Evolutionary conservation across 2,329 filamentous ascomycete species (phyloP), one percentile per base, ranked within the genome.

Genomic region (Fusarium sp.): DNA sequence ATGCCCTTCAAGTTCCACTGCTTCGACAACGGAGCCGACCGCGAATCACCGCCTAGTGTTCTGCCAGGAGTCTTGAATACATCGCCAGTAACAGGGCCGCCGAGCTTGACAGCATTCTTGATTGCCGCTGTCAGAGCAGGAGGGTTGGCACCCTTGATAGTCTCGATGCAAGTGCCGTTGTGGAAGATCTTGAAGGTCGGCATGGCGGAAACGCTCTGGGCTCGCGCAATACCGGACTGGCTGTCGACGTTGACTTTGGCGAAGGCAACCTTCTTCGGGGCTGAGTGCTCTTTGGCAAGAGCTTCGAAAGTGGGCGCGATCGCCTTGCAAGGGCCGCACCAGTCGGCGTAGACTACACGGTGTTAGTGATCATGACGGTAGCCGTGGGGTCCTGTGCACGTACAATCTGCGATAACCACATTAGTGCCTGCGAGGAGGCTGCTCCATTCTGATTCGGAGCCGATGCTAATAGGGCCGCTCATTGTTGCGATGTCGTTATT

Each of bases 121-220:
- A 98, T 90, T 25, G 92, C 93, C 59, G 89, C 86, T 38, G 90
- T 91, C 45, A 99, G 88, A 54, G 89, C 90, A 13, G 90, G 86
- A 2, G 90, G 88, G 82, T 97, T 92, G 34, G 94, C 94, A 74
- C 96, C 96, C 76, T 88, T 87, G 77, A 97, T 90, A 32, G 92
- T 94, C 71, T 93, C 87, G 77, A 92, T 86, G 75, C 91, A 88
- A 70, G 87, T 84, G 74, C 91, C 91, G 78, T 88, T 89, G 82
- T 93, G 91, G 85, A 94, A 94, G 81, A 98, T 90, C 79, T 98
- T 88, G 82, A 99, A 98, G 55, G 96, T 98, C 8, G 96, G 96
- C 90, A 97, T 94, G 70, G 94, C 93, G 75, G 90, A 89, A 78
- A 98, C 91, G 75, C 89, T 87, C 83, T 97, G 93, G 72, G 90